A percentile compares a stretch with the other conserved stretches of the same genome.
These are phyloP conservation scores for Eucalyptus microcorys DNA, from an alignment of 345 rosid genomes.

Conservation along the genomic window DNA sequence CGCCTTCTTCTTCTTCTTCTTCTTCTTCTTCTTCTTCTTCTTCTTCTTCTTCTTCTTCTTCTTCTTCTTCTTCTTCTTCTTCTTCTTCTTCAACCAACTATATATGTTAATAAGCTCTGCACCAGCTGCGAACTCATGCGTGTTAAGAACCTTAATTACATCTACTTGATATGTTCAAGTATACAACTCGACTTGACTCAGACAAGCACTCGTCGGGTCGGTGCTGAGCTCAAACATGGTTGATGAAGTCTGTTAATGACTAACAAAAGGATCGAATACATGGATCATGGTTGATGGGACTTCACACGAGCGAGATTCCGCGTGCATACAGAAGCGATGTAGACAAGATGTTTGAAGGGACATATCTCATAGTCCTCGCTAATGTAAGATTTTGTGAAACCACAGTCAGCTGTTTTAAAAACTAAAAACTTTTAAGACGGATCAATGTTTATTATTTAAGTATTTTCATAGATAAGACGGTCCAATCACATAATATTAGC, in stretches of 20 bases:
- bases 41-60: too few relatives aligned
- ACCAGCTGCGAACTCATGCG: background rate
- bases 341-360: background rate
- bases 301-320: background rate
- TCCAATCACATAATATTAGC: background rate
- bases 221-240: background rate
- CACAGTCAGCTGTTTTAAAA: fast-evolving
- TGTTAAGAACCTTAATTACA: background rate
- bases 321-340: fast-evolving
- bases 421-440: too few relatives aligned
- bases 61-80: too few relatives aligned
- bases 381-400: too few relatives aligned
- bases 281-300: background rate
- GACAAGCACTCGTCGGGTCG: background rate
- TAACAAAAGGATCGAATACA: background rate
- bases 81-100: background rate
- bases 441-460: too few relatives aligned
- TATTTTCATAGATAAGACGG: background rate
- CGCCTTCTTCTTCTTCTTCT: background rate
- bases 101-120: background rate
- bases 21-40: background rate
- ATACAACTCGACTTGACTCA: background rate
- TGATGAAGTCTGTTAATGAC: background rate
- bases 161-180: background rate
- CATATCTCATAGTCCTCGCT: background rate